Evolutionary conservation across 305 asterid species (phyloP), one percentile per base, ranked within the genome.

Genomic region (Plantago coronopus): DNA sequence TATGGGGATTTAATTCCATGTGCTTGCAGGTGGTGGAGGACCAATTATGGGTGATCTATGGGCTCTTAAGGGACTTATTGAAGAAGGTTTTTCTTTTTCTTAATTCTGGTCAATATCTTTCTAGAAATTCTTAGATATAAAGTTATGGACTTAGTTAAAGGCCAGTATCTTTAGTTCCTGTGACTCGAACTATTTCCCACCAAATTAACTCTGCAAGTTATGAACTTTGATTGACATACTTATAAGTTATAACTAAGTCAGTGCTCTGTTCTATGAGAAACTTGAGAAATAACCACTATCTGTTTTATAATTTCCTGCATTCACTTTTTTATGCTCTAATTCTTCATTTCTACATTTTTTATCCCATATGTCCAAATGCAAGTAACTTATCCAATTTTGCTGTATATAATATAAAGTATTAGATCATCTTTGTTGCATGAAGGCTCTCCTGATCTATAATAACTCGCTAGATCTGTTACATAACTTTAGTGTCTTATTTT

Each of bases 11-110:
- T 64, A 34, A 31, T 47, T 55, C 72, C 59, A 53, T 38, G 65
- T 56, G 20, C 40, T 67, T 70, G 59, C 78, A 93, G 99, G 99
- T 63, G 97, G 97, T 59, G 96, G 97, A 46, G 96, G 95, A 46
- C 94, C 97, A 65, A 93, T 93, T 71, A 85, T 93, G 99, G 96
- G 89, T 62, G 99, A 89, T 77, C 79, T 93, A 42, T 93, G 99
- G 97, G 99, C 99, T 75, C 66, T 89, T 64, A 87, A 93, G 81
- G 99, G 99, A 67, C 87, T 93, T 31, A 74, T 84, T 61, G 90
- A 81, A 73, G 99, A 87, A 76, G 99, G 97, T 86, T 76, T 17
- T 66, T 38, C 7, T 86, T 76, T 17, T 66, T 38, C 7, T 31
- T 55, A 25, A 44, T 37, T 58, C 22, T 58, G 42, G 62, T 40